phyloP scores from a whole-genome alignment of 805 yeast genomes.

The Spathaspora hagerdaliae region DNA sequence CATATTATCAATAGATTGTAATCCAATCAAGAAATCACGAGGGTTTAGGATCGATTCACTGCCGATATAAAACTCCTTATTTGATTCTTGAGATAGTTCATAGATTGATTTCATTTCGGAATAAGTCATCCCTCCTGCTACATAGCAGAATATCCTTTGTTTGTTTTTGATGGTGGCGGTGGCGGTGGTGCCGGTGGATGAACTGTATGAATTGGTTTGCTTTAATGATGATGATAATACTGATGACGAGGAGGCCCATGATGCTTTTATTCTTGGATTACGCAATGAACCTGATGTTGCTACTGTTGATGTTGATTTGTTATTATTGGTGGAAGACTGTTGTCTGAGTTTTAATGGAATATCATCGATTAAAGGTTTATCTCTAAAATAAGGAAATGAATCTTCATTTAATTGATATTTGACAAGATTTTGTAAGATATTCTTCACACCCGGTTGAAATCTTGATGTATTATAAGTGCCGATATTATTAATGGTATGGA shows the following conservation, averaged over 20 bases:
- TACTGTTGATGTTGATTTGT: background rate
- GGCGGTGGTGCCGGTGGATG: background rate
- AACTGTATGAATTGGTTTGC: background rate
- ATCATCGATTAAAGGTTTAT: constrained; percentile 59
- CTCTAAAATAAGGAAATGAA: constrained; percentile 70
- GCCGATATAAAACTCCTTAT: constrained; percentile 78
- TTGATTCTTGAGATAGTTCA: constrained; percentile 54
- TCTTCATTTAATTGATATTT: constrained; percentile 51
- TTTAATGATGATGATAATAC: constrained; percentile 29
- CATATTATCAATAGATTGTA: constrained; percentile 33
- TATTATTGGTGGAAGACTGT: background rate
- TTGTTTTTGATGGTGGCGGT: constrained; percentile 20
- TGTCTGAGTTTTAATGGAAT: constrained; percentile 12
- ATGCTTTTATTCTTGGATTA: constrained; percentile 68
- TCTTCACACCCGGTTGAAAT: constrained; percentile 65
- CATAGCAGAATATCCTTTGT: constrained; percentile 73
- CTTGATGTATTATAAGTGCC: constrained; percentile 64
- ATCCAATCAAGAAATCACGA: constrained; percentile 40
- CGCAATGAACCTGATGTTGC: constrained; percentile 43
- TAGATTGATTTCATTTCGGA: constrained; percentile 76
- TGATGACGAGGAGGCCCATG: constrained; percentile 52
- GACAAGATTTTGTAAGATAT: constrained; percentile 50
- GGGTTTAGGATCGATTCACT: constrained; percentile 71
- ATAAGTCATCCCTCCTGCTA: constrained; percentile 87
- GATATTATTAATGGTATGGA: constrained; percentile 52